Base-by-base conservation (phyloP, 2,329 filamentous ascomycete genomes). In the Macrophomina phaseolina region DNA sequence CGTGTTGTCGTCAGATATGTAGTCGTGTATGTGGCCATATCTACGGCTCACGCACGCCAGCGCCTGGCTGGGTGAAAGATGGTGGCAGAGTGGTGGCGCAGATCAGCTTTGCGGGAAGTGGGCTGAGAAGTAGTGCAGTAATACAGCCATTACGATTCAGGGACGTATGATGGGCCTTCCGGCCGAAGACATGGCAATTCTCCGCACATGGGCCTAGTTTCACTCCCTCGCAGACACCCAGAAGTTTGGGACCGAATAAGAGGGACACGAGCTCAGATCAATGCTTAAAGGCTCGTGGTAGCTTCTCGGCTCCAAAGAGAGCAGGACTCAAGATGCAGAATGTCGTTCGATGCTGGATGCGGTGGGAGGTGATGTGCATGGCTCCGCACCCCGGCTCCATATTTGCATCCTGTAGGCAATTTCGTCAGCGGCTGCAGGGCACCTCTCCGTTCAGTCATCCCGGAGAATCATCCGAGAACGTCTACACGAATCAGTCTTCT, bases 1-100 rank as follows among this genome's bases (percentile, higher is more conserved):
- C 56, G 46, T 36, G 56, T 46, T 7, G 55, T 60, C 5, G 55
- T 46, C 12, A 51, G 32, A 3, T 51, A 38, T 16, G 60, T 51
- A 4, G 46, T 63, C 8, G 32, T 63, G 46, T 63, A 51, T 30
- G 60, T 63, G 56, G 56, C 56, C 56, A 60, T 60, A 30, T 11
- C 23, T 7, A 28, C 53, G 18, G 36, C 36, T 60, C 56, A 46
- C 40, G 40, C 40, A 40, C 56, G 42, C 56, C 56, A 60, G 56
- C 40, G 18, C 56, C 28, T 28, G 38, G 40, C 56, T 60, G 56
- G 40, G 16, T 46, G 40, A 42, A 46, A 45, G 18, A 23, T 12
- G 40, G 12, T 52, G 30, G 30, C 2, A 48, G 28, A 18, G 12
- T 30, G 28, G 56, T 48, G 56, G 40, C 56, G 23, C 38, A 32